A percentile compares a stretch with the other conserved stretches of the same genome.
phyloP scores from a whole-genome alignment of 192 early-diverging fungal genomes.

The Rhizophagus sp. region DNA sequence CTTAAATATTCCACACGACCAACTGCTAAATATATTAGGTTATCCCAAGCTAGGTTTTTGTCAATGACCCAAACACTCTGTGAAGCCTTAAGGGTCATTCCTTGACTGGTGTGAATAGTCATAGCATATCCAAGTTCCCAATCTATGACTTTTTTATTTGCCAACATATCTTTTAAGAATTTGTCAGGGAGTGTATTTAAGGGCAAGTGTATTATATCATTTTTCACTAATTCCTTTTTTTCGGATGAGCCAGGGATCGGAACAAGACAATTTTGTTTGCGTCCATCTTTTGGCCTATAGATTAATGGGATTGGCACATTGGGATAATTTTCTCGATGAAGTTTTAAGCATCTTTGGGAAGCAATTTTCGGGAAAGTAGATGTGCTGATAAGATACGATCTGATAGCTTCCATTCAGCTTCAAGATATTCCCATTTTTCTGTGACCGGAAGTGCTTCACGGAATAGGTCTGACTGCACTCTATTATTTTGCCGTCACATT shows the following conservation, averaged over 20 bases:
- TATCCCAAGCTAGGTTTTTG: constrained; percentile 7
- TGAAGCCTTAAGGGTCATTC: constrained; percentile 26
- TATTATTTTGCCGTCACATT: too few relatives aligned
- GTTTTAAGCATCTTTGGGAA: too few relatives aligned
- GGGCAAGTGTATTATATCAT: constrained; percentile 24
- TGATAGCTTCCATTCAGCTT: too few relatives aligned
- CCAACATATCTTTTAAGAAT: constrained; percentile 25
- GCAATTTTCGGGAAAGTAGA: too few relatives aligned
- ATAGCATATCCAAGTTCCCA: constrained; percentile 28
- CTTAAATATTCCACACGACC: constrained; percentile 23
- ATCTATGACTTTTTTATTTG: constrained; percentile 23
- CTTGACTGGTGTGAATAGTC: constrained; percentile 26
- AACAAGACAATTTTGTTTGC: constrained; percentile 25
- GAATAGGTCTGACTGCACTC: too few relatives aligned
- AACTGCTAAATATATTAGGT: too few relatives aligned
- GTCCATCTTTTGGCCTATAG: constrained; percentile 26
- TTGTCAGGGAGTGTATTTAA: constrained; percentile 25
- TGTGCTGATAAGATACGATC: too few relatives aligned
- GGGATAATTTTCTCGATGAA: too few relatives aligned
- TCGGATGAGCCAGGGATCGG: constrained; percentile 20
- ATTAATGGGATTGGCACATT: constrained; percentile 18
- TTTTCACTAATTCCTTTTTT: constrained; percentile 22
- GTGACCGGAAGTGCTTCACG: too few relatives aligned
- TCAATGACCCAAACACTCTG: constrained; percentile 27
- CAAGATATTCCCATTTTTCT: too few relatives aligned